Conservation (phyloP, 2,329 filamentous ascomycete genomes). For the Talaromyces sp. region DNA sequence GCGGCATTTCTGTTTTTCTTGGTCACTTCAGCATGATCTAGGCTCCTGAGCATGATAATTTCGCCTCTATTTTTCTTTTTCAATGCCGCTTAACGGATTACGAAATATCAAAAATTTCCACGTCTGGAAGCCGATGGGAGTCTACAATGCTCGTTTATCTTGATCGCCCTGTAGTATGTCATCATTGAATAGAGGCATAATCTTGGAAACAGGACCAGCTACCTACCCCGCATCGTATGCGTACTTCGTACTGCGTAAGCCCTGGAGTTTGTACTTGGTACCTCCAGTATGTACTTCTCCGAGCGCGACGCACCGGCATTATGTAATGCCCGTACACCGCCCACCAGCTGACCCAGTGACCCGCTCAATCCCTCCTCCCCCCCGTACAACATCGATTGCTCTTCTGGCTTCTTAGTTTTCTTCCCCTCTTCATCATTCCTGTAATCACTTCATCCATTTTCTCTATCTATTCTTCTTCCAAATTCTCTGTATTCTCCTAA, state of each 20-base stretch:
- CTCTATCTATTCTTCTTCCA: constrained; percentile 6
- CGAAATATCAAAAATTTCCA: constrained; percentile 13
- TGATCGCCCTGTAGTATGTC: too few relatives aligned
- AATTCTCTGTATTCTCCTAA: constrained; percentile 4
- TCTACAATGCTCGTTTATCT: too few relatives aligned
- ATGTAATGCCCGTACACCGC: constrained; percentile 14
- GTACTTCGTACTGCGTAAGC: neutral
- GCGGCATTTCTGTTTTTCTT: constrained; percentile 11
- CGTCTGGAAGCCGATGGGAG: neutral
- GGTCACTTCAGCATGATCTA: constrained; percentile 24
- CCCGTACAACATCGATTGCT: constrained; percentile 14
- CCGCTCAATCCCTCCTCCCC: neutral
- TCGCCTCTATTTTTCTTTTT: constrained; percentile 12
- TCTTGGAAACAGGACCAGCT: too few relatives aligned
- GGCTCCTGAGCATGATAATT: constrained; percentile 24
- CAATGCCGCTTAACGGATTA: constrained; percentile 13
- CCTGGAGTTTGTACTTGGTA: neutral
- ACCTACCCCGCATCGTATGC: neutral
- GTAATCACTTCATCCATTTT: constrained; percentile 9
- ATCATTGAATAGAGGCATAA: too few relatives aligned
- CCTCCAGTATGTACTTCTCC: too few relatives aligned
- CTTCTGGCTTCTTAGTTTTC: constrained; percentile 1
- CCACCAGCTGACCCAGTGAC: constrained; percentile 17
- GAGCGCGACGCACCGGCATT: too few relatives aligned
- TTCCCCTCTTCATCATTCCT: constrained; percentile 18